Evolutionary conservation across 345 rosid genomes (phyloP), one percentile per base, ranked within the genome.

Genomic region (Eucalyptus cloeziana): DNA sequence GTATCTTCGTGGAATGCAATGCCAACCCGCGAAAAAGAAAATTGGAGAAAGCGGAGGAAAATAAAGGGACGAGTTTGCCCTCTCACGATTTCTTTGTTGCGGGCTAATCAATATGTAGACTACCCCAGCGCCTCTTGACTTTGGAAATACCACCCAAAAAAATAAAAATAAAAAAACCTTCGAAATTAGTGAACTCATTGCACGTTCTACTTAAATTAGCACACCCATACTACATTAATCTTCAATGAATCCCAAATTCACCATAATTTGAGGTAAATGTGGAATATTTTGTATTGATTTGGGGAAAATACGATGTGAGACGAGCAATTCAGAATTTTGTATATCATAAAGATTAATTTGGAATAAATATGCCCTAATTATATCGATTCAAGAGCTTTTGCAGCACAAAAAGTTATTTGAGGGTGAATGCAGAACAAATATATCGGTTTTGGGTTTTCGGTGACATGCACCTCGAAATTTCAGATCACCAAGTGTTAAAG

Each of bases 241-340:
- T 56, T 22, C 12, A 56, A 56, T 9, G 13, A 56, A 24, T 56
- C 30, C 25, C 13, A 22, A 24, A 24, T 24, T 56, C 30, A 56
- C 30, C 62, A 24, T 10, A 56, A 56, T 24, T 56, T 56, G 30
- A 56, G 62, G 62, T 56, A 56, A 56, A 56, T 10, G 27, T 10
- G 2, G 30, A 6, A 9, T 10, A 0, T 22, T 1, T 10, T 40
- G 30, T 10, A 56, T 56, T 24, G 1, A 0, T 56, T 56, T 24
- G 3, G 1, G 1, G 1, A 56, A 56, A 56, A 10, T 56, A 24
- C 6, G 0, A 24, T 1, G 3, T 56, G 0, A 10, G 30, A 4
- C 0, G 3, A 56, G 30, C 7, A 62, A 69, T 17, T 69, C 7
- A 10, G 0, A 33, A 69, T 69, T 69, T 67, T 69, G 0, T 17